Percentiles rank a stretch among this genome's conserved stretches.
Evolutionary conservation across 345 rosid species (phyloP).

Genomic region (Salix caprea): DNA sequence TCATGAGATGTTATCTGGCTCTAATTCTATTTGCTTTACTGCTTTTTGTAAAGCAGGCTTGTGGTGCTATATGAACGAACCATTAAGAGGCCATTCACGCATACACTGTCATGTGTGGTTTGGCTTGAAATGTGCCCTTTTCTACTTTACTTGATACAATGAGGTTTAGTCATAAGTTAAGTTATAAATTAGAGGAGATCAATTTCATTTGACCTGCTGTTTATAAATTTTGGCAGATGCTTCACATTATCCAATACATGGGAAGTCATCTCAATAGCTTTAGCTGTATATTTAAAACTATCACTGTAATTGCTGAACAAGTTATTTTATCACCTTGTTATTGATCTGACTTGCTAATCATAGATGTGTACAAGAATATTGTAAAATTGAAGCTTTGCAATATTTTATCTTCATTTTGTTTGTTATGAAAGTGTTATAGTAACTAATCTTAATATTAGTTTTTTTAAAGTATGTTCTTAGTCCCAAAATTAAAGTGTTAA

Average conservation of each 20-base stretch:
- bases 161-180: neutral
- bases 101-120: neutral
- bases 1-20: neutral
- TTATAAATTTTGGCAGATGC: neutral
- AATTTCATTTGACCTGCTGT: neutral
- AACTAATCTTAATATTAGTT: constrained; percentile 11
- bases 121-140: neutral
- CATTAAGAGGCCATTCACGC: neutral
- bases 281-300: neutral
- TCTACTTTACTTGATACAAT: neutral
- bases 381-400: neutral
- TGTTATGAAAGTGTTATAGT: constrained; percentile 4
- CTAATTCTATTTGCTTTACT: neutral
- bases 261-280: neutral
- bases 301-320: neutral
- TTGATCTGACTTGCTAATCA: neutral
- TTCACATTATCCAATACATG: neutral
- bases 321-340: neutral
- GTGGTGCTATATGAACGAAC: neutral
- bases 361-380: neutral
- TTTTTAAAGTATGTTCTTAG: constrained; percentile 10
- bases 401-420: constrained; percentile 16
- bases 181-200: neutral
- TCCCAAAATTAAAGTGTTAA: constrained; percentile 31
- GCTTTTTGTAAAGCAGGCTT: neutral